Percentiles rank a stretch among this genome's conserved stretches.
These are phyloP conservation scores for Euryodendron excelsum DNA, from an alignment of 148 eudicot genomes.

Conservation along the genomic window DNA sequence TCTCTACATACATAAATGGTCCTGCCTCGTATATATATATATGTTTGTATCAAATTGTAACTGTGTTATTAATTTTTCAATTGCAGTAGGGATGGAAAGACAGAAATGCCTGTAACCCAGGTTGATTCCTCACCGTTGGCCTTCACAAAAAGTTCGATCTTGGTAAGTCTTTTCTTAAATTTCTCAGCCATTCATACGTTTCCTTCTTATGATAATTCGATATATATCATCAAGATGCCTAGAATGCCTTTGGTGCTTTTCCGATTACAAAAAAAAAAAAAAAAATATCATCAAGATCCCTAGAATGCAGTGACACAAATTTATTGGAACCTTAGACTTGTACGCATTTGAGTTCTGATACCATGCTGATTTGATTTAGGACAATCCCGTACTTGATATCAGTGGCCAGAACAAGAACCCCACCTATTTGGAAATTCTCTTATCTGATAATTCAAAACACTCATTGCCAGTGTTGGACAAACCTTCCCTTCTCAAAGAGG, in stretches of 20 bases:
- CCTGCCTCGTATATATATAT: too few relatives aligned
- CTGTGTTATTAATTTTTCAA: not conserved
- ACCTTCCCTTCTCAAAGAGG: not conserved
- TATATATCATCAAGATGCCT: not conserved
- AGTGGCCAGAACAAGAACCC: conserved; percentile 10
- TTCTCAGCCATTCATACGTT: not conserved
- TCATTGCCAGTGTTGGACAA: not conserved
- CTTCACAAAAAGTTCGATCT: not conserved
- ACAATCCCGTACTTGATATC: not conserved
- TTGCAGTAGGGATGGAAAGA: conserved; percentile 7
- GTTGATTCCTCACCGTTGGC: conserved; percentile 6
- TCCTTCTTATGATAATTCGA: not conserved
- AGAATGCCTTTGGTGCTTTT: too few relatives aligned
- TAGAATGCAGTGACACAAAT: too few relatives aligned
- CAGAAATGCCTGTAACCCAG: not conserved
- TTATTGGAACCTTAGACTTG: too few relatives aligned
- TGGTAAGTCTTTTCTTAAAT: not conserved
- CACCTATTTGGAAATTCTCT: not conserved
- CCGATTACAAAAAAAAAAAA: too few relatives aligned
- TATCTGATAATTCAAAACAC: conserved; percentile 5
- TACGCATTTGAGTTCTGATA: not conserved
- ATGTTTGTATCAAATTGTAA: too few relatives aligned
- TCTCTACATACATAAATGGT: too few relatives aligned
- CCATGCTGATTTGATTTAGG: conserved; percentile 3
- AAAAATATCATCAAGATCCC: not conserved